Percentiles rank a stretch among this genome's conserved stretches.
These are phyloP conservation scores for Sanghuangporus sanghuang DNA, from an alignment of 1,284 basidiomycete species.

Conservation along the genomic window DNA sequence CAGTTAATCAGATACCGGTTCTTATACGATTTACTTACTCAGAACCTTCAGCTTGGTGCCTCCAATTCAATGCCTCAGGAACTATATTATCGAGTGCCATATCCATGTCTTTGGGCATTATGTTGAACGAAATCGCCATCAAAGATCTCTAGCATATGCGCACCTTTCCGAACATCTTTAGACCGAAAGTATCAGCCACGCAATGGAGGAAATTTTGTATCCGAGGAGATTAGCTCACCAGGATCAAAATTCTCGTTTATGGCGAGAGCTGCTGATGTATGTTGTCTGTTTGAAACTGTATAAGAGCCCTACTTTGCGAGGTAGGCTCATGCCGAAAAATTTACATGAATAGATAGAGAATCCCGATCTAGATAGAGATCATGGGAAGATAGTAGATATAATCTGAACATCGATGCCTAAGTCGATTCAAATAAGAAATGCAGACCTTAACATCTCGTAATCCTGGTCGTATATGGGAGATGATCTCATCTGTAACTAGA, in stretches of 20 bases:
- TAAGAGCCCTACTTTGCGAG: conserved; percentile 42
- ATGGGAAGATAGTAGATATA: neutral
- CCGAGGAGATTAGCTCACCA: conserved; percentile 34
- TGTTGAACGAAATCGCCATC: conserved; percentile 5
- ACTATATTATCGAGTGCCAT: conserved; percentile 86
- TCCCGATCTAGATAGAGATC: conserved; percentile 23
- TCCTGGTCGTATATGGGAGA: conserved; percentile 68
- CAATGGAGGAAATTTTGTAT: conserved; percentile 11
- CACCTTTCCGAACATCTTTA: conserved; percentile 56
- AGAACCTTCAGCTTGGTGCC: conserved; percentile 86
- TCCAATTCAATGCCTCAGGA: conserved; percentile 83
- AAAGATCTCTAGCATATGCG: conserved; percentile 19
- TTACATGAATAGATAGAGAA: conserved; percentile 26
- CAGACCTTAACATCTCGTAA: conserved; percentile 64
- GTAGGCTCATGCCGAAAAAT: conserved; percentile 64
- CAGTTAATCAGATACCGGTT: neutral
- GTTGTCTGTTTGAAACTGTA: conserved; percentile 51
- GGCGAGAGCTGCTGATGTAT: conserved; percentile 86
- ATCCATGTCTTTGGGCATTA: conserved; percentile 59
- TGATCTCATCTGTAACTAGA: conserved; percentile 80
- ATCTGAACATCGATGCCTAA: neutral
- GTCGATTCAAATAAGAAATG: neutral
- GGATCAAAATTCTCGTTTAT: conserved; percentile 84
- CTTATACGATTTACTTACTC: conserved; percentile 52
- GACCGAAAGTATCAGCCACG: neutral